Base-by-base conservation (phyloP, 176 grass and related monocot species). In the Paspalum vaginatum region DNA sequence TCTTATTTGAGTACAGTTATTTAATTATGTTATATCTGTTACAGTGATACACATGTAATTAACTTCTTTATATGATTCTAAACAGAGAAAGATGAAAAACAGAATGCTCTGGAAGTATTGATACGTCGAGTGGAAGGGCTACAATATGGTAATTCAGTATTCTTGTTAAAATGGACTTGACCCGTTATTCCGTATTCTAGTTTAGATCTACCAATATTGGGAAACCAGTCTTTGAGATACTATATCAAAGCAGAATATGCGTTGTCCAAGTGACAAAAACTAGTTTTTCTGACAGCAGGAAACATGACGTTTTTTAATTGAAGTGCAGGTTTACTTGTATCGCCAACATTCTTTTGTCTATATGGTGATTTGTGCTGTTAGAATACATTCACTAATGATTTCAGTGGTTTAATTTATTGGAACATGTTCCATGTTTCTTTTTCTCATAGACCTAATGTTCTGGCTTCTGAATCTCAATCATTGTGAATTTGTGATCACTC, bases 11-110 rank as follows among this genome's bases (percentile, higher is more conserved):
- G 6, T 42, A 56, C 25, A 57, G 45, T 47, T 47, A 54, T 85
- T 65, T 37, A 5, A 10, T 65, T 46, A 5, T 79, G 24, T 44
- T 53, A 15, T 7, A 46, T 21, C 16, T 26, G 5, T 21, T 75
- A 56, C 21, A 51, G 18, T 75, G 18, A 24, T 18, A 24, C 12
- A 25, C 22, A 76, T 84, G n/a, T 4, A 70, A 40, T 26, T 60
- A 49, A 69, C 53, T 84, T 60, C 16, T 68, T 47, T 77, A 40
- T 70, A 70, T 70, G 56, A 42, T 43, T 32, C 39, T 61, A 20
- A 70, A 70, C 64, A 85, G 82, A 85, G 61, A 85, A 66, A 55
- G 82, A 85, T 70, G 82, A 78, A 61, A 85, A 85, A 57, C 82
- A 85, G 26, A 54, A 57, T 69, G 44, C 72, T 51, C 70, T 85